phyloP scores from a whole-genome alignment of 1,139 yeast species.

The Hansenula lynferdii region DNA sequence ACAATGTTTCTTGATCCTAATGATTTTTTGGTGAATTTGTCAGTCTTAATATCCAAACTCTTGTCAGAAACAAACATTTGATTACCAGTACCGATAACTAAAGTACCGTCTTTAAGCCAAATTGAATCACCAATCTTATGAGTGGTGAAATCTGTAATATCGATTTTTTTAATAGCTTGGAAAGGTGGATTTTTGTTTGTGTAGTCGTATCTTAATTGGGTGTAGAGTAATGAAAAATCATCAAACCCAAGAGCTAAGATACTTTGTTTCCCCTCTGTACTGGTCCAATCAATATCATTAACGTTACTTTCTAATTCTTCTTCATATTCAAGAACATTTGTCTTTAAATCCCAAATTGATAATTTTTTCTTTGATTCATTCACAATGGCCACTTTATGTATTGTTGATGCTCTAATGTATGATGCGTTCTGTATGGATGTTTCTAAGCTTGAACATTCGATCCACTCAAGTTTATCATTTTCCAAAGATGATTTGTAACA shows the following conservation, averaged over 20 bases:
- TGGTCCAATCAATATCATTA: conserved; percentile 61
- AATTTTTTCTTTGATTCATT: conserved; percentile 46
- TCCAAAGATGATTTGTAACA: conserved; percentile 40
- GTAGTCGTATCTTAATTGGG: conserved; percentile 85
- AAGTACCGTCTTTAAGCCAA: conserved; percentile 76
- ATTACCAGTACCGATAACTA: conserved; percentile 86
- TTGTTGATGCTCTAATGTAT: conserved; percentile 66
- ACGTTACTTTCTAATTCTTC: conserved; percentile 31
- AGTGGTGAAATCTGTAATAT: conserved; percentile 64
- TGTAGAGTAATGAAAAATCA: conserved; percentile 57
- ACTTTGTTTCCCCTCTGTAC: conserved; percentile 63
- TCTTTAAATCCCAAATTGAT: conserved; percentile 72
- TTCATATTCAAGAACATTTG: conserved; percentile 64
- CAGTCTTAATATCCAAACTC: conserved; percentile 51
- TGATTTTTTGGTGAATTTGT: conserved; percentile 39
- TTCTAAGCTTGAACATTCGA: conserved; percentile 38
- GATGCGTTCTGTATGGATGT: conserved; percentile 54
- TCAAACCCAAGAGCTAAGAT: conserved; percentile 77
- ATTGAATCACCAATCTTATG: conserved; percentile 85
- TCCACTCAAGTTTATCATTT: conserved; percentile 41
- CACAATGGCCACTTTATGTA: conserved; percentile 69
- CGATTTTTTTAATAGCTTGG: conserved; percentile 69
- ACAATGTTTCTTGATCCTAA: conserved; percentile 44
- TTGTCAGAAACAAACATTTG: conserved; percentile 82
- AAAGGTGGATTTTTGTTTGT: conserved; percentile 77